Evolutionary conservation across 2,329 filamentous ascomycete species (phyloP).

Genomic region (Aschersonia sp.): DNA sequence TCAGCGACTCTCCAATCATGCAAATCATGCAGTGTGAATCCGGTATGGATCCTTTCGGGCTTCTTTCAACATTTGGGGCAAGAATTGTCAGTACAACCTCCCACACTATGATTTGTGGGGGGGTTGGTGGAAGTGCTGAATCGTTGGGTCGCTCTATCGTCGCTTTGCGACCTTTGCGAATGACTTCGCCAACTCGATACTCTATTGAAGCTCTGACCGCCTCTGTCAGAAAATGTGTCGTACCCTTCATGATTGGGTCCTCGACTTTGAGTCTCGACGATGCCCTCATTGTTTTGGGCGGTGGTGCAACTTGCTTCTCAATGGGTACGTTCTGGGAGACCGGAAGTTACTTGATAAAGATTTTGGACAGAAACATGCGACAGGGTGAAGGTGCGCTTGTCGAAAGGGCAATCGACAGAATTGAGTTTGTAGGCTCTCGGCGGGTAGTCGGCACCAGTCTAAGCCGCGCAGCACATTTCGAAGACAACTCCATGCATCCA

Average conservation of each 20-base stretch:
- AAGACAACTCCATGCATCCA: constrained; percentile 7
- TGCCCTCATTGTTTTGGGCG: constrained; percentile 52
- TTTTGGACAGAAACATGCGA: neutral
- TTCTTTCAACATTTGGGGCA: constrained; percentile 18
- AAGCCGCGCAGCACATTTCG: constrained; percentile 6
- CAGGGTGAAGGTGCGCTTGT: neutral
- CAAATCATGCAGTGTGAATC: constrained; percentile 8
- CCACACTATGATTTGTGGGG: constrained; percentile 15
- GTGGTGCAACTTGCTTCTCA: constrained; percentile 78
- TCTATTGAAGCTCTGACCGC: constrained; percentile 2
- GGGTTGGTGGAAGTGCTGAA: constrained; percentile 13
- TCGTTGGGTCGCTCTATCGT: constrained; percentile 15
- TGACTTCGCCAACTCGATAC: constrained; percentile 18
- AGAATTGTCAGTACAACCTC: constrained; percentile 10
- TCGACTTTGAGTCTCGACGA: constrained; percentile 34
- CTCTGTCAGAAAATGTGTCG: neutral
- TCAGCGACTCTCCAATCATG: constrained; percentile 8
- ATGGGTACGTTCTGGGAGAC: constrained; percentile 79
- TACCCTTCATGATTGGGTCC: constrained; percentile 58
- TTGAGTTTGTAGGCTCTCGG: neutral
- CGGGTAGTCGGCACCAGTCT: constrained; percentile 1
- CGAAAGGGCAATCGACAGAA: neutral
- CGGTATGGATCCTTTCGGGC: neutral
- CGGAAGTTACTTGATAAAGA: constrained; percentile 32
- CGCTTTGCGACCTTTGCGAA: constrained; percentile 9